Conservation (phyloP, 306 rosid genomes). For the Begonia peltatifolia region DNA sequence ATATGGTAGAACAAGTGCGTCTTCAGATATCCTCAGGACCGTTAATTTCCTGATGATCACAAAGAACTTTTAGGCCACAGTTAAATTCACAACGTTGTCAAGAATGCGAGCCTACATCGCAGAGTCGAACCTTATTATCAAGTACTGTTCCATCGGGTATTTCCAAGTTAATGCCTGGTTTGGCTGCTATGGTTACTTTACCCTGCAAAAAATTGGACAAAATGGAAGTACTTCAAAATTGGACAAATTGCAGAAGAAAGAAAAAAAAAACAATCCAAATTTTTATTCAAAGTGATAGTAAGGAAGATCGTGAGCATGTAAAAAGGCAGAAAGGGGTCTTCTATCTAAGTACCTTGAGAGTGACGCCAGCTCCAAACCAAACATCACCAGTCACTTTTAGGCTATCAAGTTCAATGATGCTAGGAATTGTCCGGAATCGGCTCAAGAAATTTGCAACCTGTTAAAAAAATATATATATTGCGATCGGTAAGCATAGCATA, state of each 20-base stretch:
- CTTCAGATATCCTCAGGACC: conserved; percentile 61
- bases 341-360: conserved; percentile 51
- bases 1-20: not conserved
- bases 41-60: conserved; percentile 42
- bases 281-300: too few species aligned
- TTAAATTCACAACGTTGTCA: not conserved
- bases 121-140: conserved; percentile 45
- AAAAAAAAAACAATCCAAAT: too few species aligned
- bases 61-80: conserved; percentile 4
- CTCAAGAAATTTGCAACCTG: conserved; percentile 75
- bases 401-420: conserved; percentile 75
- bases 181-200: conserved; percentile 49
- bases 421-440: conserved; percentile 88
- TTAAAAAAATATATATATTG: not conserved
- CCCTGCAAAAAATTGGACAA: conserved; percentile 29
- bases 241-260: not conserved
- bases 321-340: too few species aligned
- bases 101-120: conserved; percentile 3
- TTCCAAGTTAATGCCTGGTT: conserved; percentile 51
- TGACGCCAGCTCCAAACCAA: conserved; percentile 66
- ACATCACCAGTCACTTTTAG: conserved; percentile 85
- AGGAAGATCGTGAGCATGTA: too few species aligned
- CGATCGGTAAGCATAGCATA: too few species aligned
- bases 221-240: not conserved
- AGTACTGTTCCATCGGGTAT: conserved; percentile 54